phyloP scores from a whole-genome alignment of 768 basidiomycete species.

The Suillus subalutaceus region DNA sequence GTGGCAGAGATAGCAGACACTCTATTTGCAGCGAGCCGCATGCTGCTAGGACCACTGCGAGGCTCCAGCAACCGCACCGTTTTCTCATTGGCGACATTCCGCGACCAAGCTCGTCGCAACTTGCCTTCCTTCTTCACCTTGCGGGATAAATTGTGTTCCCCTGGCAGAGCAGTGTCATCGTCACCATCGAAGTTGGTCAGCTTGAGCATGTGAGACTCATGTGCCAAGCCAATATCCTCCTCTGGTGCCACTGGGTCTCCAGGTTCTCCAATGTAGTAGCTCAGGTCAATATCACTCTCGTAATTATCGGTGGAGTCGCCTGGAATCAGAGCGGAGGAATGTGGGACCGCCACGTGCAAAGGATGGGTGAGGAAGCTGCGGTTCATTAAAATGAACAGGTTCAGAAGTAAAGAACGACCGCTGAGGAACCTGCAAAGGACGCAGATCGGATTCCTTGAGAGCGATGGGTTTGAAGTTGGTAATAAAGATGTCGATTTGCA shows the following conservation, averaged over 20 bases:
- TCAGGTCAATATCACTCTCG: slow-evolving; percentile 43
- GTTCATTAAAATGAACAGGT: slow-evolving; percentile 22
- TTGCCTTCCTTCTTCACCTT: slow-evolving; percentile 63
- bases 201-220: slow-evolving; percentile 59
- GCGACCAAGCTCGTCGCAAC: slow-evolving; percentile 51
- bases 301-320: slow-evolving; percentile 33
- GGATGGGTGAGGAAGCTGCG: slow-evolving; percentile 40
- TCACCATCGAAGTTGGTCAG: slow-evolving; percentile 83
- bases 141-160: slow-evolving; percentile 55
- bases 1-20: neutral
- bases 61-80: neutral
- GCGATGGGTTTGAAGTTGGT: slow-evolving; percentile 52
- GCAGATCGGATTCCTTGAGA: slow-evolving; percentile 13
- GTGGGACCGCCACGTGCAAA: slow-evolving; percentile 21
- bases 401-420: slow-evolving; percentile 18
- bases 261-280: slow-evolving; percentile 43
- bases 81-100: slow-evolving; percentile 25
- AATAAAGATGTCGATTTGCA: slow-evolving; percentile 76
- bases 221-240: slow-evolving; percentile 38
- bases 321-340: slow-evolving; percentile 18
- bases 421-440: slow-evolving; percentile 16
- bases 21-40: neutral
- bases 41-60: neutral
- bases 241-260: slow-evolving; percentile 33
- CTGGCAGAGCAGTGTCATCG: slow-evolving; percentile 57